A percentile compares a stretch with the other conserved stretches of the same genome.
Evolutionary conservation across 495 filamentous ascomycete species (phyloP).

Genomic region (Lentithecium fluviatile): DNA sequence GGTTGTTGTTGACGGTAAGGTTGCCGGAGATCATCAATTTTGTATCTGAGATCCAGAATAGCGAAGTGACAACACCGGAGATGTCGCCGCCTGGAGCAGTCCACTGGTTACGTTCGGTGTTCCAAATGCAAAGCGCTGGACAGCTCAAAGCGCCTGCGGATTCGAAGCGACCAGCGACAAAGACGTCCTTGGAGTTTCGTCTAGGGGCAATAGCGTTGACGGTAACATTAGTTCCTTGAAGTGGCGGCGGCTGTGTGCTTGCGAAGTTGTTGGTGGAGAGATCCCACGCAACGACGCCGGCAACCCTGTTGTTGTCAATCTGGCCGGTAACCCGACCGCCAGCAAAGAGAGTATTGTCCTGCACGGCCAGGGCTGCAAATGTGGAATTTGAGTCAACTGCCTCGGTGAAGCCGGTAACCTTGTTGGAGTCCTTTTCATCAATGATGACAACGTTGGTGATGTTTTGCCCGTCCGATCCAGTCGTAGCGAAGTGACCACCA

Average conservation of each 20-base stretch:
- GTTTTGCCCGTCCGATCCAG: slow-evolving; percentile 63
- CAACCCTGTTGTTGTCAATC: slow-evolving; percentile 59
- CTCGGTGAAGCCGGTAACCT: slow-evolving; percentile 68
- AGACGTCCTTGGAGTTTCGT: slow-evolving; percentile 69
- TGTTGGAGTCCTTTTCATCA: slow-evolving; percentile 58
- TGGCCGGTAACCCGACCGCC: slow-evolving; percentile 76
- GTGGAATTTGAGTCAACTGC: slow-evolving; percentile 69
- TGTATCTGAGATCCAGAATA: slow-evolving; percentile 71
- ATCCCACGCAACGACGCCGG: slow-evolving; percentile 79
- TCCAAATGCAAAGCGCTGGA: slow-evolving; percentile 75
- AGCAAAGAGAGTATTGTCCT: slow-evolving; percentile 70
- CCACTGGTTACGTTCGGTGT: slow-evolving; percentile 68
- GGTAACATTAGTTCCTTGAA: slow-evolving; percentile 64
- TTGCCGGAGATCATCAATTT: slow-evolving; percentile 74
- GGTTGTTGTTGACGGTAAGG: slow-evolving; percentile 63
- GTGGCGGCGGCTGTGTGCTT: slow-evolving; percentile 64
- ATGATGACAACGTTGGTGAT: slow-evolving; percentile 80
- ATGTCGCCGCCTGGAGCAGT: slow-evolving; percentile 69
- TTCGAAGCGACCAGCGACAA: slow-evolving; percentile 79
- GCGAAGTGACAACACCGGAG: slow-evolving; percentile 63
- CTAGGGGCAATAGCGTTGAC: slow-evolving; percentile 72
- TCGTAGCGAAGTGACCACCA: slow-evolving; percentile 81
- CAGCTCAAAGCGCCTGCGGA: slow-evolving; percentile 82
- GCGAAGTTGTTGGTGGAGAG: slow-evolving; percentile 60
- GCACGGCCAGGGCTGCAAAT: slow-evolving; percentile 67